phyloP scores from a whole-genome alignment of 345 rosid species.

The Eucalyptus lansdowneana region DNA sequence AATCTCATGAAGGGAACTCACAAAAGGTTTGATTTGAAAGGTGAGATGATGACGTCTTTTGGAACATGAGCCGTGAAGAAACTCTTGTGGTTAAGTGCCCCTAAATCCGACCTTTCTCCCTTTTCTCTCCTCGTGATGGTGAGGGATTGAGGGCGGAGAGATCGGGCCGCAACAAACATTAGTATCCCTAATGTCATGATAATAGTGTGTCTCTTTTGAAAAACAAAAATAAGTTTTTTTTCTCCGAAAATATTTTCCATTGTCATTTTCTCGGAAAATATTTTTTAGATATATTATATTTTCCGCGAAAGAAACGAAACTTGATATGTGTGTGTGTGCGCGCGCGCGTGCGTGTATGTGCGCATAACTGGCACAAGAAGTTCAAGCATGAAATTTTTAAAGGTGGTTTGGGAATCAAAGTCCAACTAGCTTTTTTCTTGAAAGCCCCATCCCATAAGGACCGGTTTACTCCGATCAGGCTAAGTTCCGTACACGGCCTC shows the following conservation, averaged over 20 bases:
- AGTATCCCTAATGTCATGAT: not conserved
- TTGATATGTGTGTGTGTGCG: no score
- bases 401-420: not conserved
- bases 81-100: fast-evolving
- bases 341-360: fast-evolving
- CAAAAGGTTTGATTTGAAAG: fast-evolving
- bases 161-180: no score
- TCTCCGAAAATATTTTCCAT: no score
- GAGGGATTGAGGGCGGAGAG: no score
- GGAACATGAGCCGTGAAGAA: fast-evolving
- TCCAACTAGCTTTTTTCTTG: not conserved
- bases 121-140: no score
- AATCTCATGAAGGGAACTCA: no score
- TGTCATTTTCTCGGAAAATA: no score
- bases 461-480: not conserved
- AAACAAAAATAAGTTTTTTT: no score
- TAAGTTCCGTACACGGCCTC: no score
- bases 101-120: no score
- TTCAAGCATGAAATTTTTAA: not conserved
- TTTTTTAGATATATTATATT: no score
- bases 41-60: no score
- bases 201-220: not conserved
- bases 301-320: not conserved
- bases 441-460: not conserved
- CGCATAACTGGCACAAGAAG: not conserved